Base-by-base conservation (phyloP, 2,329 filamentous ascomycete genomes). In the Cladophialophora chaetospira region DNA sequence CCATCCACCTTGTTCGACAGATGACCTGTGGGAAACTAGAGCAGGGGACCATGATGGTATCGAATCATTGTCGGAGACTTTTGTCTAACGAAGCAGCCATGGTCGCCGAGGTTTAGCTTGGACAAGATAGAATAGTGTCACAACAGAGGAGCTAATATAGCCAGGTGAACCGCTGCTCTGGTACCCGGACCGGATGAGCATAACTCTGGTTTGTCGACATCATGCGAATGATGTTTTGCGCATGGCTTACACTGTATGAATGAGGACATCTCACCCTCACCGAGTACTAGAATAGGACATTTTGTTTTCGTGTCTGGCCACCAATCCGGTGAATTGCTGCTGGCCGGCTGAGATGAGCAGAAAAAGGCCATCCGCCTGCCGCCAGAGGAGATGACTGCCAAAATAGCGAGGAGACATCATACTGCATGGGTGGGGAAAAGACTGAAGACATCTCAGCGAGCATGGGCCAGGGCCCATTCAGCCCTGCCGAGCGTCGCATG, bases 401-500 rank as follows among this genome's bases (percentile, higher is more conserved):
- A n/a, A n/a, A n/a, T n/a, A n/a, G n/a, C n/a, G n/a, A n/a, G n/a
- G 36, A 17, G 36, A 40, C 36, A 40, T 21, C 9, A n/a, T n/a
- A n/a, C n/a, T 44, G 45, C 17, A 23, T 15, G 13, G 17, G 38
- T 48, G 47, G 28, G 36, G 29, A 33, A 15, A 15, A n/a, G n/a
- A n/a, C 48, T 23, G 35, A 29, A 46, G 33, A 54, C 35, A 31
- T 55, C 35, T 23, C 28, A 21, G 49, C 44, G 25, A 11, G 55
- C 56, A 54, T 51, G 43, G 52, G 44, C 59, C 55, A 49, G n/a
- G n/a, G n/a, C 23, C 43, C 11, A 40, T 59, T 53, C 56, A 59
- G 55, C 53, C 49, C 53, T 60, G 57, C 59, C 42, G 42, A 60
- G 33, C 46, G 35, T 53, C 42, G 45, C 48, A 56, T 23, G 43